Percentiles rank a stretch among this genome's conserved stretches.
phyloP scores from a whole-genome alignment of 257 asterid genomes.

The Fraxinus cuspidata region DNA sequence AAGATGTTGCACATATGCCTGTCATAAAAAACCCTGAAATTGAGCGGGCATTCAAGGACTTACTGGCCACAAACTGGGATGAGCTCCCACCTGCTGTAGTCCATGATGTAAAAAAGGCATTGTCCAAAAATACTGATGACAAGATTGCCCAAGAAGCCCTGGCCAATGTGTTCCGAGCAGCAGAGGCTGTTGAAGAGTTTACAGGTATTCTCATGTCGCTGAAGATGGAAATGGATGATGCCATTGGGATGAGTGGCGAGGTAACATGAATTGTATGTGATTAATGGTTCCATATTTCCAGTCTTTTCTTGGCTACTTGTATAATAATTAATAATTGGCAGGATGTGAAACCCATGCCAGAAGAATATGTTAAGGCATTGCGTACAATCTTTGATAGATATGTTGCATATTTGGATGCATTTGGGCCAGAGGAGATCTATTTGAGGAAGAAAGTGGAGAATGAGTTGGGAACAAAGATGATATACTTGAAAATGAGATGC shows the following conservation, averaged over 20 bases:
- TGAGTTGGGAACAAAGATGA: constrained; percentile 86
- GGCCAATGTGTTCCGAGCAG: constrained; percentile 74
- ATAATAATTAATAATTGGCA: constrained; percentile 38
- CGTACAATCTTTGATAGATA: constrained; percentile 63
- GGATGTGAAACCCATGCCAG: constrained; percentile 87
- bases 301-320: constrained; percentile 17
- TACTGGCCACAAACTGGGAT: constrained; percentile 81
- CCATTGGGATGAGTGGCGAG: constrained; percentile 88
- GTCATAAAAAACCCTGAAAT: constrained; percentile 62
- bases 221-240: constrained; percentile 87
- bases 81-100: constrained; percentile 66
- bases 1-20: constrained; percentile 63
- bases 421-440: constrained; percentile 81
- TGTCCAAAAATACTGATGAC: constrained; percentile 77
- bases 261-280: constrained; percentile 37
- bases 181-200: constrained; percentile 95
- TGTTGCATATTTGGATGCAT: constrained; percentile 68
- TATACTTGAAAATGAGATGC: constrained; percentile 95
- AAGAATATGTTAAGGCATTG: constrained; percentile 62
- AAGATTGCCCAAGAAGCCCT: constrained; percentile 71
- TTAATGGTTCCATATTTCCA: neutral
- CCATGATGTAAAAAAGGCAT: constrained; percentile 54
- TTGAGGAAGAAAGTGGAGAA: constrained; percentile 91
- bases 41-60: constrained; percentile 72
- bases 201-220: constrained; percentile 63